Conservation (phyloP, 1,284 basidiomycete species). For the Thecaphora frezii region DNA sequence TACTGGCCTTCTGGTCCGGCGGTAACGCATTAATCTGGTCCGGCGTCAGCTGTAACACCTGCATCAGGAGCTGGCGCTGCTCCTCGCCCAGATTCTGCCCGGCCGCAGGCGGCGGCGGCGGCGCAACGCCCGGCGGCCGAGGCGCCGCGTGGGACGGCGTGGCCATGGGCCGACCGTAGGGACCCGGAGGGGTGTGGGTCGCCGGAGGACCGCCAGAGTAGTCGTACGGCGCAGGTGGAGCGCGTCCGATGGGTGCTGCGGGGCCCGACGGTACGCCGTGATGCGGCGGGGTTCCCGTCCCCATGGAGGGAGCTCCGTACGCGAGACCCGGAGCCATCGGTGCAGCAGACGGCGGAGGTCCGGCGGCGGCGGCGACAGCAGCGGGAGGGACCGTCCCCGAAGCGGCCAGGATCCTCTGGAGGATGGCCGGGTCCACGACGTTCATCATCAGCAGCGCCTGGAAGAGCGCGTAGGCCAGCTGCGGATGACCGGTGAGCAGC, state of each 20-base stretch:
- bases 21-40: slow-evolving; percentile 86
- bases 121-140: slow-evolving; percentile 5
- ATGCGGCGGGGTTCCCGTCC: slow-evolving; percentile 31
- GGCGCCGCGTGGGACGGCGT: slow-evolving; percentile 4
- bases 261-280: slow-evolving; percentile 7
- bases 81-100: slow-evolving; percentile 46
- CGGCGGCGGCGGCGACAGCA: not conserved
- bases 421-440: slow-evolving; percentile 83
- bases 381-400: slow-evolving; percentile 25
- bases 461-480: slow-evolving; percentile 93
- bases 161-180: not conserved
- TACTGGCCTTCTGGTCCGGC: slow-evolving; percentile 78
- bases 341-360: no score
- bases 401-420: slow-evolving; percentile 65
- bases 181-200: slow-evolving; percentile 8
- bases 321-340: no score
- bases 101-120: slow-evolving; percentile 11
- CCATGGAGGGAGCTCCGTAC: not conserved
- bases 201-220: slow-evolving; percentile 7
- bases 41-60: slow-evolving; percentile 80
- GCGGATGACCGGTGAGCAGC: slow-evolving; percentile 80
- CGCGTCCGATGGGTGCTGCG: slow-evolving; percentile 12
- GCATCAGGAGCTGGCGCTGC: slow-evolving; percentile 60
- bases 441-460: slow-evolving; percentile 92
- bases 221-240: slow-evolving; percentile 17